Evolutionary conservation across 495 filamentous ascomycete genomes (phyloP).

Genomic region (Viridothelium virens): DNA sequence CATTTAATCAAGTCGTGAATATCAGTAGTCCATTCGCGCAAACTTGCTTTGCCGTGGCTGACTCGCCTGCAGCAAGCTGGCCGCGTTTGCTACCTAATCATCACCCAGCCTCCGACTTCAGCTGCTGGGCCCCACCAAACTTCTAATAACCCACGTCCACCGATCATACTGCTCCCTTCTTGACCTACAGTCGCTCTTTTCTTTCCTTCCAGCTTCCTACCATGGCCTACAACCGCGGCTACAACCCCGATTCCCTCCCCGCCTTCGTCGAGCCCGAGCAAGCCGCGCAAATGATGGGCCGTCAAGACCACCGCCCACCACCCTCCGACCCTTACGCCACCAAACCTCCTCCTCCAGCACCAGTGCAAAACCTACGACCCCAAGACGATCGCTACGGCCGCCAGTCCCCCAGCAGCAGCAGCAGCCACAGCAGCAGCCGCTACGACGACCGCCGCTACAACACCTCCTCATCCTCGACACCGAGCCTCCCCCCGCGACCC

Average conservation of each 20-base stretch:
- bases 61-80: not conserved
- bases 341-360: constrained; percentile 28
- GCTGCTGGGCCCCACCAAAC: constrained; percentile 4
- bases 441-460: constrained; percentile 21
- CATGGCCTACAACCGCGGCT: constrained; percentile 91
- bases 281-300: constrained; percentile 24
- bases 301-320: constrained; percentile 19
- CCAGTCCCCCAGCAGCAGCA: constrained; percentile 15
- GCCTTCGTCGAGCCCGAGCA: constrained; percentile 92
- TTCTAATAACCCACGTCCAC: not conserved
- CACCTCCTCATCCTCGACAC: constrained; percentile 22
- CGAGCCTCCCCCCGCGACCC: constrained; percentile 28
- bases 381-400: constrained; percentile 29
- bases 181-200: not conserved
- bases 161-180: not conserved
- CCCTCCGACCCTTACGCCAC: constrained; percentile 31
- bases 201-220: constrained; percentile 15
- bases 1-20: not conserved
- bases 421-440: constrained; percentile 6
- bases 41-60: no score
- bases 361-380: constrained; percentile 19
- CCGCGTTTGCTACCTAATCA: not conserved
- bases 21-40: not conserved
- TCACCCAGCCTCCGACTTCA: not conserved
- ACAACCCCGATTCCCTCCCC: constrained; percentile 95